Percentiles rank a stretch among this genome's conserved stretches.
phyloP scores from a whole-genome alignment of 2,329 filamentous ascomycete species.

The Talaromyces verruculosus region DNA sequence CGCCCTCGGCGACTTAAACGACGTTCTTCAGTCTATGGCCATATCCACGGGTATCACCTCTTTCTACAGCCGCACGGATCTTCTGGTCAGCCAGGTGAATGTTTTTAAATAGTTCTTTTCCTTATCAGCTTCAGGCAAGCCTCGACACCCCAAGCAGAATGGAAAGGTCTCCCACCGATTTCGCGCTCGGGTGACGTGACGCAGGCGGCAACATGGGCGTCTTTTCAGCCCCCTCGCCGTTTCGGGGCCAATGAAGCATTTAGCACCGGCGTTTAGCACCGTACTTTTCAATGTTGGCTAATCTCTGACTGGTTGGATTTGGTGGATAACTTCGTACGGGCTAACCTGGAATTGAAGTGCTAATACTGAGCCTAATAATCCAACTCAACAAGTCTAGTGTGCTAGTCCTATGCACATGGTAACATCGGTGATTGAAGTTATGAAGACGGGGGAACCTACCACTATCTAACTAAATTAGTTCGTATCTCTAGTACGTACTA shows the following conservation, averaged over 20 bases:
- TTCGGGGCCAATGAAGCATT: constrained; percentile 17
- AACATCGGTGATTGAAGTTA: constrained; percentile 8
- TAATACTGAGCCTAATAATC: constrained; percentile 9
- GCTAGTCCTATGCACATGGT: constrained; percentile 1
- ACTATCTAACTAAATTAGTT: neutral
- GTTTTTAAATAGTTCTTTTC: neutral
- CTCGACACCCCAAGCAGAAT: neutral
- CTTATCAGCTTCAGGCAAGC: neutral
- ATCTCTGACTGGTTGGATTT: neutral
- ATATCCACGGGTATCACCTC: neutral
- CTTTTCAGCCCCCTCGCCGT: constrained; percentile 15
- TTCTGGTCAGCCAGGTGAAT: neutral
- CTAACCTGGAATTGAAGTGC: neutral
- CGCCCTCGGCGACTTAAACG: neutral
- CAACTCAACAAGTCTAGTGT: constrained; percentile 1
- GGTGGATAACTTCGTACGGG: neutral
- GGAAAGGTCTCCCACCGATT: neutral
- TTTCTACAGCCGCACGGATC: neutral
- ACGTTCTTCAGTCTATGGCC: neutral
- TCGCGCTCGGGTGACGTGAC: constrained; percentile 3
- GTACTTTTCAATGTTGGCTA: neutral
- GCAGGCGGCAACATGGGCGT: neutral
- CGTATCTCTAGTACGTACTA: constrained; percentile 8
- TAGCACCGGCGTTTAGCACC: constrained; percentile 11
- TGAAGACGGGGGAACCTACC: constrained; percentile 3